Conservation (phyloP, 2,329 filamentous ascomycete species). For the Arachnomyces sp. region DNA sequence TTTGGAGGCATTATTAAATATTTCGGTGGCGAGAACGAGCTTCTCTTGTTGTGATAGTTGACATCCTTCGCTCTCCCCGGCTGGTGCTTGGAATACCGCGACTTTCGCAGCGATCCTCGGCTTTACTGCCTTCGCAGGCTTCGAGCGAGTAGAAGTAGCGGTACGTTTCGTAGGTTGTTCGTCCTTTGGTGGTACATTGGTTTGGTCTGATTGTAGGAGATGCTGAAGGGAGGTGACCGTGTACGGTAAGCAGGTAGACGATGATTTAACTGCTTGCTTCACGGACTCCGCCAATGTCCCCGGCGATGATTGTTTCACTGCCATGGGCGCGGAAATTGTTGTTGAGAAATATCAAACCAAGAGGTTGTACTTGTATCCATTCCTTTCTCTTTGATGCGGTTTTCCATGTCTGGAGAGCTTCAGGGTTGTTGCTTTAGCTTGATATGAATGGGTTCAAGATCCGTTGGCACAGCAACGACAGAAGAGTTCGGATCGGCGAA, state of each 20-base stretch:
- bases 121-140: conserved; percentile 18
- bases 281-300: conserved; percentile 37
- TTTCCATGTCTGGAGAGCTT: not conserved
- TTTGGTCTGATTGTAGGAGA: conserved; percentile 26
- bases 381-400: not conserved
- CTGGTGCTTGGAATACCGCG: conserved; percentile 15
- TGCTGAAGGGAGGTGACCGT: conserved; percentile 34
- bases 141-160: conserved; percentile 17
- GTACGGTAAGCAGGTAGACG: conserved; percentile 45
- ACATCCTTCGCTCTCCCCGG: conserved; percentile 19
- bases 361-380: not conserved
- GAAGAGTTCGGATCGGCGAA: not conserved
- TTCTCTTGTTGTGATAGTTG: conserved; percentile 31
- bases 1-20: conserved; percentile 40
- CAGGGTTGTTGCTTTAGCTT: not conserved
- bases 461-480: not conserved
- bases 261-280: conserved; percentile 48
- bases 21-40: conserved; percentile 37
- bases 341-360: not conserved
- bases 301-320: conserved; percentile 25
- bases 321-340: conserved; percentile 15
- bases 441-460: too few species aligned
- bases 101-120: conserved; percentile 20
- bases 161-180: conserved; percentile 19
- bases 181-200: conserved; percentile 14